A percentile compares a stretch with the other conserved stretches of the same genome.
These are phyloP conservation scores for Pestalotiopsis sp. DNA, from an alignment of 2,329 filamentous ascomycete species.

Conservation along the genomic window DNA sequence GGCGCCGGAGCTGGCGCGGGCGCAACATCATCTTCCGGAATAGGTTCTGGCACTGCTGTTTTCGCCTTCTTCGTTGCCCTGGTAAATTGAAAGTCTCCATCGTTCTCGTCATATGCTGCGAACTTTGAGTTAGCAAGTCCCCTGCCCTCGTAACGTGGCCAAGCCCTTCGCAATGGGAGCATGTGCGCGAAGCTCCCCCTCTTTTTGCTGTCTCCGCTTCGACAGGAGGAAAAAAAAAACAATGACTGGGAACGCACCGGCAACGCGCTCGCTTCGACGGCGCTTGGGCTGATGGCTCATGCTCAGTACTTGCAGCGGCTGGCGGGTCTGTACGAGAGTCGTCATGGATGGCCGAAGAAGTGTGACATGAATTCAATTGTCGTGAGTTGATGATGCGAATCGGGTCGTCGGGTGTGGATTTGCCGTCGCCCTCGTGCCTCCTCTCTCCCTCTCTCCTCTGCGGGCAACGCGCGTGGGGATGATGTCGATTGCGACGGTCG, in stretches of 20 bases:
- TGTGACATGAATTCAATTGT: slow-evolving; percentile 25
- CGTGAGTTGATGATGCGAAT: slow-evolving; percentile 8
- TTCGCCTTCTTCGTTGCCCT: slow-evolving; percentile 69
- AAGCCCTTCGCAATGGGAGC: neutral
- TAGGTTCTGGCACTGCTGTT: slow-evolving; percentile 49
- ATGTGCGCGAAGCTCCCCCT: neutral
- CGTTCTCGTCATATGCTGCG: slow-evolving; percentile 68
- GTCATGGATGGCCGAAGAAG: slow-evolving; percentile 63
- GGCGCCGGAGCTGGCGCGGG: slow-evolving; percentile 35
- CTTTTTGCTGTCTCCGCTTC: neutral
- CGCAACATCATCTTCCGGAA: slow-evolving; percentile 43
- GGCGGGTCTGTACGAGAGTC: slow-evolving; percentile 66
- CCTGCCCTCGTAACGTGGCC: neutral
- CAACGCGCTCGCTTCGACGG: slow-evolving; percentile 66
- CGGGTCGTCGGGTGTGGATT: neutral
- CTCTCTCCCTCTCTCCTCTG: neutral
- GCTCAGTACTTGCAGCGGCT: slow-evolving; percentile 68
- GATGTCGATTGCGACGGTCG: slow-evolving; percentile 18
- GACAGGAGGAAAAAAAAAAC: neutral
- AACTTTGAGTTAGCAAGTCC: neutral
- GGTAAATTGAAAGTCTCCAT: slow-evolving; percentile 78
- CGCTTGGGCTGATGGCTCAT: slow-evolving; percentile 67
- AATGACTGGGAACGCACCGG: slow-evolving; percentile 50
- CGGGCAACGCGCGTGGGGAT: slow-evolving; percentile 7
- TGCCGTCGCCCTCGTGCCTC: neutral